Percentiles rank a stretch among this genome's conserved stretches.
phyloP scores from a whole-genome alignment of 2,329 filamentous ascomycete genomes.

The Bipolaris victoriae region DNA sequence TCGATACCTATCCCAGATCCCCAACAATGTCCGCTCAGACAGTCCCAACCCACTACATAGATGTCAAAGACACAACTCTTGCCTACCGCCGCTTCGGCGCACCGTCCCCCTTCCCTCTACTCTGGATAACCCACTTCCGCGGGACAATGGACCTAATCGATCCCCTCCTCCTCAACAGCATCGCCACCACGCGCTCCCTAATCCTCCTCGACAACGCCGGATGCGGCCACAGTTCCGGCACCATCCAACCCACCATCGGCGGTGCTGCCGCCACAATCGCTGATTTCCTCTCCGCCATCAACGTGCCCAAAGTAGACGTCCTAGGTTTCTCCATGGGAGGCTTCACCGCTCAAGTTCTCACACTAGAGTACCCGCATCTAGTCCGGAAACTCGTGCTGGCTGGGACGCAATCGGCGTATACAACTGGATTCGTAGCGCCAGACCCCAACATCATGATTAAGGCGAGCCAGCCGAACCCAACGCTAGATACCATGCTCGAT shows the following conservation, averaged over 20 bases:
- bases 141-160: slow-evolving; percentile 34
- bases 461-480: not conserved
- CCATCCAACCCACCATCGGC: slow-evolving; percentile 50
- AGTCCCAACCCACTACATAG: slow-evolving; percentile 14
- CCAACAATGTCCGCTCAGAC: slow-evolving; percentile 7
- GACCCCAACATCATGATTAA: not conserved
- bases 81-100: slow-evolving; percentile 30
- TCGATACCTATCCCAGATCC: not conserved
- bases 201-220: slow-evolving; percentile 59
- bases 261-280: slow-evolving; percentile 43
- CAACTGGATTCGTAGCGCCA: not conserved
- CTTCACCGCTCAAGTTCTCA: slow-evolving; percentile 54
- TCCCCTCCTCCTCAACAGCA: slow-evolving; percentile 51
- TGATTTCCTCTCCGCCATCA: slow-evolving; percentile 37
- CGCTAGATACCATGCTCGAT: not conserved
- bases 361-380: slow-evolving; percentile 45
- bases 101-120: slow-evolving; percentile 17
- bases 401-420: slow-evolving; percentile 43
- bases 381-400: slow-evolving; percentile 54
- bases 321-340: slow-evolving; percentile 61
- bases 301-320: slow-evolving; percentile 51
- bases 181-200: slow-evolving; percentile 52
- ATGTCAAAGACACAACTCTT: slow-evolving; percentile 18
- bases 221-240: slow-evolving; percentile 54
- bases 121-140: slow-evolving; percentile 32